Base-by-base conservation (phyloP, 1,139 yeast genomes). In the Sugiyamaella novakii region DNA sequence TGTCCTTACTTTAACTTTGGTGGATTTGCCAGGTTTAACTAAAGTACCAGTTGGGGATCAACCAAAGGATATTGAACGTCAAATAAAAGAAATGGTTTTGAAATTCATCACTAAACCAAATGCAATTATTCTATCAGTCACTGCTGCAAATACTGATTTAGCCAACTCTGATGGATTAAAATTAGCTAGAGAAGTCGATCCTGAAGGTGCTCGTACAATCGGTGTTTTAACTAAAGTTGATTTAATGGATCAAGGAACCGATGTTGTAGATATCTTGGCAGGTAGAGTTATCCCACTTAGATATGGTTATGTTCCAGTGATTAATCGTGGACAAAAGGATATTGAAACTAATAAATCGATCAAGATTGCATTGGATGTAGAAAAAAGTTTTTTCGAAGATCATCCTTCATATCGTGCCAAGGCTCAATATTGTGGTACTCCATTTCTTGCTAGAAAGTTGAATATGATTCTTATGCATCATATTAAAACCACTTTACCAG, bases 41-140 rank as follows among this genome's bases (percentile, higher is more conserved):
- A 92, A 92, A 70, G 98, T 94, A 30, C 98, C 99, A 12, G 98
- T 92, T 45, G 99, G 99, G 43, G 99, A 92, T 69, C 99, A 92
- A 71, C 99, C 99, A 48, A 87, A 86, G 65, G 98, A 92, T 68
- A 92, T 92, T 58, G 99, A 92, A 73, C 83, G 80, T 58, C 96
- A 87, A 70, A 94, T 92, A 62, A 83, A 87, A 65, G 96, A 91
- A 58, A 92, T 92, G 98, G 78, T 92, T 53, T 76, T 92, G 78
- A 87, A 88, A 68, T 92, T 87, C 66, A 92, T 92, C 63, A 83
- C 95, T 37, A 91, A 89, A 68, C 98, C 98, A 53, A 92, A 92
- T 66, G 98, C 98, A 38, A 92, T 92, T 61, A 85, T 92, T 54
- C 77, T 92, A 54, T 92, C 98, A 1, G 98, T 92, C 37, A 92